Conservation (phyloP, 192 early-diverging fungal genomes). For the Dissophora globulifera region DNA sequence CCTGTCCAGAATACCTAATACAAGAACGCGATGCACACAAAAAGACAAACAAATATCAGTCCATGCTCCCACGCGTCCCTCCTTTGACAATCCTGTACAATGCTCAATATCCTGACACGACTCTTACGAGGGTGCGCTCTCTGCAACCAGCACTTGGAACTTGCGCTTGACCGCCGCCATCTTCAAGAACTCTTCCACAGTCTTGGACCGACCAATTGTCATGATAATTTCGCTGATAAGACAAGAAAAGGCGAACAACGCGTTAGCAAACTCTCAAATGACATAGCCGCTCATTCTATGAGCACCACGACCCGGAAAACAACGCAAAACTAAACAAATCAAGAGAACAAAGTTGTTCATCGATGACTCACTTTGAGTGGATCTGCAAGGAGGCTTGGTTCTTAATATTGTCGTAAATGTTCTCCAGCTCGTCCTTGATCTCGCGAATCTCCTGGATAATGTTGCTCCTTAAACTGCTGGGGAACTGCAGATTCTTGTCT, state of each 20-base stretch:
- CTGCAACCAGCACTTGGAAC: constrained; percentile 96
- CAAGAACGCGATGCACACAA: too few relatives aligned
- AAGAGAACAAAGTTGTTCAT: constrained; percentile 5
- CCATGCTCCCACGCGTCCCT: too few relatives aligned
- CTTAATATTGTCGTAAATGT: constrained; percentile 80
- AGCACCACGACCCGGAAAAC: too few relatives aligned
- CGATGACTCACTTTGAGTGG: constrained; percentile 83
- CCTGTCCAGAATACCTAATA: constrained; percentile 87
- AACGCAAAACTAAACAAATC: constrained; percentile 4
- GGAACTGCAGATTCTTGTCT: constrained; percentile 47
- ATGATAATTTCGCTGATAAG: constrained; percentile 89
- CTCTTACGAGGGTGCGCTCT: constrained; percentile 85
- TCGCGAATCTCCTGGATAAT: constrained; percentile 89
- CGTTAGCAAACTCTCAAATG: too few relatives aligned
- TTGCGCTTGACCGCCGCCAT: constrained; percentile 85
- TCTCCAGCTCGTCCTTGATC: constrained; percentile 88
- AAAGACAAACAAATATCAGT: too few relatives aligned
- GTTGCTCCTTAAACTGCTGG: constrained; percentile 71
- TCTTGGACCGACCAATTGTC: constrained; percentile 89
- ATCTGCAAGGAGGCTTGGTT: constrained; percentile 91
- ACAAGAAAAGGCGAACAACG: not conserved
- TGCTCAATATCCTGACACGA: not conserved
- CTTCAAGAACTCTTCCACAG: constrained; percentile 87
- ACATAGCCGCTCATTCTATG: too few relatives aligned
- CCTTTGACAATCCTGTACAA: too few relatives aligned